These are phyloP conservation scores for Colletotrichum viniferum DNA, from an alignment of 2,329 filamentous ascomycete species.

Conservation along the genomic window DNA sequence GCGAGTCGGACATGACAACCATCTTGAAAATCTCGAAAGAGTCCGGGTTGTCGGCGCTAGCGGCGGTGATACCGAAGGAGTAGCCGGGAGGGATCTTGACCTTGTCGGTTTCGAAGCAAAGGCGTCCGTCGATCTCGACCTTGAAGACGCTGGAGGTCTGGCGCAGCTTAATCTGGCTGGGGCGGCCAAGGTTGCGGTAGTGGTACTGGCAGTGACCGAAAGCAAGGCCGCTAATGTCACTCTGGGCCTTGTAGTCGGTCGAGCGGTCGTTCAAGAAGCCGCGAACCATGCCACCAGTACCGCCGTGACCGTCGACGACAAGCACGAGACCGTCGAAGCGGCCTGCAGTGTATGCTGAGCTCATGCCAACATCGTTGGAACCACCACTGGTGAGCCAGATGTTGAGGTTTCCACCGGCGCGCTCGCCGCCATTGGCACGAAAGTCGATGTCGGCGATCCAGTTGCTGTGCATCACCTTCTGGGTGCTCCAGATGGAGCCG, in stretches of 20 bases:
- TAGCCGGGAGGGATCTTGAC: constrained; percentile 81
- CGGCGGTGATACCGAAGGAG: constrained; percentile 84
- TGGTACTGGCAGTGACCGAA: constrained; percentile 92
- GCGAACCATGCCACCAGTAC: constrained; percentile 78
- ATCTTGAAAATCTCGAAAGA: constrained; percentile 94
- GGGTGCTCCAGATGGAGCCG: constrained; percentile 81
- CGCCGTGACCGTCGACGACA: constrained; percentile 83
- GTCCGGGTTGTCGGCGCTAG: constrained; percentile 89
- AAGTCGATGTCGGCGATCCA: constrained; percentile 90
- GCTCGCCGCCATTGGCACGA: constrained; percentile 82
- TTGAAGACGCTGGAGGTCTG: constrained; percentile 70
- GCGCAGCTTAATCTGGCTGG: constrained; percentile 77
- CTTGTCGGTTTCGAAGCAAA: constrained; percentile 85
- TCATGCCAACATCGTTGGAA: constrained; percentile 65
- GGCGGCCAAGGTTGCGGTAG: constrained; percentile 90
- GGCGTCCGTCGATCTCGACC: constrained; percentile 78
- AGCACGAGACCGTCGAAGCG: constrained; percentile 91
- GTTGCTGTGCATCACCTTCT: constrained; percentile 63
- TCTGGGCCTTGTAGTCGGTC: constrained; percentile 77
- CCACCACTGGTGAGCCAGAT: constrained; percentile 86
- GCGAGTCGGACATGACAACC: constrained; percentile 66
- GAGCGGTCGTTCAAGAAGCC: constrained; percentile 94
- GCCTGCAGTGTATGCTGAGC: constrained; percentile 83
- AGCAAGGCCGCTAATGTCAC: constrained; percentile 80
- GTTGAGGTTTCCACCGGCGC: constrained; percentile 87